Percentiles rank a stretch among this genome's conserved stretches.
Conservation (phyloP, 768 basidiomycete species). For the Phylloporus rhodoxanthus region DNA sequence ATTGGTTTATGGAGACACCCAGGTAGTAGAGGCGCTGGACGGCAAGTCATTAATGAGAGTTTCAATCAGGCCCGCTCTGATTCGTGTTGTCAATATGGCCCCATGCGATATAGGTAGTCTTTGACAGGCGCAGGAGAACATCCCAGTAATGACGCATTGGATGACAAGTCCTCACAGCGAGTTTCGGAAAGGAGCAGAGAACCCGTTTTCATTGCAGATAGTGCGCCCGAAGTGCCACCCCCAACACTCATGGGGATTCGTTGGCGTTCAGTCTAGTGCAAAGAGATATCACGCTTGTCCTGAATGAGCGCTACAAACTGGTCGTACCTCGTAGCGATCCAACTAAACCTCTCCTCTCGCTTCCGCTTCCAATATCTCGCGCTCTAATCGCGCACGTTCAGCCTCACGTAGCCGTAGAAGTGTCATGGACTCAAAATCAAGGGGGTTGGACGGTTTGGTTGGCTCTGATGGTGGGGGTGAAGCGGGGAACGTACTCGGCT, state of each 20-base stretch:
- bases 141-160: too few relatives aligned
- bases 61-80: too few relatives aligned
- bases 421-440: slow-evolving; percentile 78
- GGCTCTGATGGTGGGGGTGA: slow-evolving; percentile 13
- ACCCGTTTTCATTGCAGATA: too few relatives aligned
- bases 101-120: too few relatives aligned
- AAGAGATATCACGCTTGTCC: slow-evolving; percentile 6
- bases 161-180: too few relatives aligned
- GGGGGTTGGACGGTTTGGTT: slow-evolving; percentile 31
- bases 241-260: too few relatives aligned
- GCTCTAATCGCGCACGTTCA: slow-evolving; percentile 69
- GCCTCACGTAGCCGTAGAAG: slow-evolving; percentile 78
- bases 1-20: too few relatives aligned
- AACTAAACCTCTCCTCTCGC: slow-evolving; percentile 27
- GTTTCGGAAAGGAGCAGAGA: too few relatives aligned
- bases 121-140: too few relatives aligned
- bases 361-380: slow-evolving; percentile 70
- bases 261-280: background rate
- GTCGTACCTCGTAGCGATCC: slow-evolving; percentile 10
- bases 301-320: slow-evolving; percentile 4
- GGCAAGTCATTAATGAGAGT: too few relatives aligned
- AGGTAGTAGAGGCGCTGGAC: too few relatives aligned
- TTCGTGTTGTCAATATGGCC: too few relatives aligned
- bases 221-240: background rate
- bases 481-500: slow-evolving; percentile 19